Conservation (phyloP, 1,284 basidiomycete species). For the Bondarzewia mesenterica region DNA sequence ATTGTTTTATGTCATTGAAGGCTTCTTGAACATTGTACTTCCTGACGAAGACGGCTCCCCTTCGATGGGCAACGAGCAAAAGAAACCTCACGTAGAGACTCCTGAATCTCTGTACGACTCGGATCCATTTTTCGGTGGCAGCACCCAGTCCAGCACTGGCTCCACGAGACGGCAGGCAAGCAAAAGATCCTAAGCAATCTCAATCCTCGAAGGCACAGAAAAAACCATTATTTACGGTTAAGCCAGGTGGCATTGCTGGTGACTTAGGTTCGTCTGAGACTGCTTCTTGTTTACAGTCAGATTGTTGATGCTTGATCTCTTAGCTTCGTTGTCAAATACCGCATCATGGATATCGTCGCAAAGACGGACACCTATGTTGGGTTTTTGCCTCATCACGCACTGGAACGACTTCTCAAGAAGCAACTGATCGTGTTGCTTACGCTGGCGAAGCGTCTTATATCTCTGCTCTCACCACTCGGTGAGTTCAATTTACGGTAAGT, state of each 20-base stretch:
- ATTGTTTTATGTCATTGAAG: conserved; percentile 97
- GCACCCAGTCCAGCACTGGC: conserved; percentile 8
- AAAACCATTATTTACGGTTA: conserved; percentile 85
- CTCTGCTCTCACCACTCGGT: conserved; percentile 89
- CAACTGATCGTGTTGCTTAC: conserved; percentile 93
- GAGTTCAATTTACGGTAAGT: conserved; percentile 13
- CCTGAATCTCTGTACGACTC: conserved; percentile 10
- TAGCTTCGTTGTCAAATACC: conserved; percentile 85
- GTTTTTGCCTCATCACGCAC: conserved; percentile 81
- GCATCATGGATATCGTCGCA: conserved; percentile 90
- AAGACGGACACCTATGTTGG: conserved; percentile 98
- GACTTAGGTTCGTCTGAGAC: conserved; percentile 63
- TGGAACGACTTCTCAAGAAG: conserved; percentile 88
- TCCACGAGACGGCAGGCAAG: conserved; percentile 1
- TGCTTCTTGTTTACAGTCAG: background rate
- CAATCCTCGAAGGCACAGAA: conserved; percentile 9
- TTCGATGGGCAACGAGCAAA: conserved; percentile 9
- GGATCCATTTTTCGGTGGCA: conserved; percentile 4
- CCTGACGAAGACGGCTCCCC: conserved; percentile 37
- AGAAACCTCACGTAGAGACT: conserved; percentile 8
- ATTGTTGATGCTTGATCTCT: background rate
- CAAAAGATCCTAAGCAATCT: background rate
- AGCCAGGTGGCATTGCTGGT: conserved; percentile 96
- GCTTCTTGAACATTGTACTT: conserved; percentile 88
- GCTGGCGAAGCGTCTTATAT: conserved; percentile 92